Base-by-base conservation (phyloP, 1,139 yeast genomes). In the Yamadazyma songkhlaensis region DNA sequence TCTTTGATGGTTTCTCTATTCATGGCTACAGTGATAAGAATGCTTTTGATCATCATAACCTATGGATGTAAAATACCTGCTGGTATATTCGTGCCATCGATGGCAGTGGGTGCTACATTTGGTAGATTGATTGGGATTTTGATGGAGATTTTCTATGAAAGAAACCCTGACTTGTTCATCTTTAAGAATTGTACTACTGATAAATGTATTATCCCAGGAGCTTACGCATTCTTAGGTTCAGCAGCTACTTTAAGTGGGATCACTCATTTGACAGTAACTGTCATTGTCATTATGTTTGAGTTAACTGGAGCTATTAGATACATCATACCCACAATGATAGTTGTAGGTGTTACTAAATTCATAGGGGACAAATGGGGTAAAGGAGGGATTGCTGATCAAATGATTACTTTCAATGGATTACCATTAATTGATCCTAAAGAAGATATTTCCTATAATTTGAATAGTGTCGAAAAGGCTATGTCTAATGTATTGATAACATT, bases 221-320 rank as follows among this genome's bases (percentile, higher is more conserved):
- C 95, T 0, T 92, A 90, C 59, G 96, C 98, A 0, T 83, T 94
- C 43, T 74, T 94, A n/a, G 99, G 98, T 2, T 97, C 98, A 0
- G 97, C 95, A 0, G 94, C 97, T 2, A 89, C 96, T 0, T 69
- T 94, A 34, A 83, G 95, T 56, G 98, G 98, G 3, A 88, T 89
- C 14, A 92, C 98, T 0, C 87, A 92, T 49, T 66, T 94, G 46
- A 89, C 97, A 0, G 85, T 92, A 3, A 83, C 97, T 0, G 95
- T 92, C 9, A 98, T 89, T 1, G 92, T 94, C 7, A 84, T 94
- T 31, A 85, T 94, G 92, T 89, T 92, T 63, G 99, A 94, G 59
- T 68, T 92, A 37, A 92, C 97, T 0, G 97, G 97, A 15, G 97
- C 97, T 1, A 69, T 89, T 36, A 78, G 86, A 35, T 90, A 87